Evolutionary conservation across 768 basidiomycete species (phyloP), one percentile per base, ranked within the genome.

Genomic region (Rhizopogon rudus): DNA sequence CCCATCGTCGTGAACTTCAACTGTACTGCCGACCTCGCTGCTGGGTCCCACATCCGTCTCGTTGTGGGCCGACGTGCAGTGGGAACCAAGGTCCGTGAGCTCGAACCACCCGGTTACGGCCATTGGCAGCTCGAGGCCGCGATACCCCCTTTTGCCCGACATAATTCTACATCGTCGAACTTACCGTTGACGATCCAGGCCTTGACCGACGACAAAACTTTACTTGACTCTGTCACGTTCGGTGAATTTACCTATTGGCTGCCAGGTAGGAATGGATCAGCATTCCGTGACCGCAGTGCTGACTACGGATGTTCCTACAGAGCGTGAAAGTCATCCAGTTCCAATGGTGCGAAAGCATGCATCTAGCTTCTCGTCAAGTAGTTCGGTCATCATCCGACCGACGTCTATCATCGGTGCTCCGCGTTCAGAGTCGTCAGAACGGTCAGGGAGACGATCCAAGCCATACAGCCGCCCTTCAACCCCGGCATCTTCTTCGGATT

Each of bases 21-120:
- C 6, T 70, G 69, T 53, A 65, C 61, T 31, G 52, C 60, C 3
- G 65, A 65, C 12, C 51, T 63, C 0, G 60, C 60, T 3, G 1
- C 62, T 3, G 68, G 60, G 1, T 77, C 88, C 39, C 83, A 78
- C 56, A 80, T 92, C 22, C 83, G 91, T 51, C 81, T 93, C 59
- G 82, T 92, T 61, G 76, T 93, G 59, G 91, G 86, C 31, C 68
- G 75, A 56, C 83, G 80, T 58, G 81, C 89, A 3, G 77, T 93
- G 25, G 75, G 75, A 35, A 93, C 91, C 0, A 78, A 78, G 12
- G 86, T 93, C 29, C 75, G 75, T 43, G 77, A 81, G 61, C 63
- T 86, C 0, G 73, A 74, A n/a, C 64, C 72, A 12, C 65, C 74
- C 1, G 69, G 74, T 7, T 76, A 76, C 53, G 81, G 80, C 33